A percentile compares a stretch with the other conserved stretches of the same genome.
phyloP scores from a whole-genome alignment of 805 yeast species.

The Candida multigemmis region DNA sequence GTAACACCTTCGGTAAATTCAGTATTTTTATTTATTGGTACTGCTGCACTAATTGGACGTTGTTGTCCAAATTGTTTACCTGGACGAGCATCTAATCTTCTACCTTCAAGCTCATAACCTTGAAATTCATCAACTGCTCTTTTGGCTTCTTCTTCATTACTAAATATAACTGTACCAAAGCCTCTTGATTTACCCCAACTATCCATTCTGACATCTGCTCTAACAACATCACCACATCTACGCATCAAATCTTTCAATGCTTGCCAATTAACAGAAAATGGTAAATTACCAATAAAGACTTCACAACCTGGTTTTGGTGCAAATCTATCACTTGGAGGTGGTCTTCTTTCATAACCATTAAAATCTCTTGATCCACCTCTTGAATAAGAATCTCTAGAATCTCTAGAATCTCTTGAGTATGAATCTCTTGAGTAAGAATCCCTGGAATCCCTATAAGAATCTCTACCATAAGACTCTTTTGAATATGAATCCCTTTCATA shows the following conservation, averaged over 20 bases:
- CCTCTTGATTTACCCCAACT: conserved; percentile 75
- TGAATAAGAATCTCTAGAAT: conserved; percentile 6
- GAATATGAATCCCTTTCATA: conserved; percentile 9
- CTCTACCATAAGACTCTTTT: conserved; percentile 13
- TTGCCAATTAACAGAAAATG: conserved; percentile 77
- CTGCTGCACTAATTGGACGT: conserved; percentile 4
- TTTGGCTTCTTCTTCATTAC: conserved; percentile 56
- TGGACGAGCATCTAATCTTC: conserved; percentile 70
- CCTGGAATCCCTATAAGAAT: conserved; percentile 7
- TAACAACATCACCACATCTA: conserved; percentile 63
- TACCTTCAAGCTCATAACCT: conserved; percentile 67
- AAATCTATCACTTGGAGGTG: conserved; percentile 5
- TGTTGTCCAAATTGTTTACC: conserved; percentile 28
- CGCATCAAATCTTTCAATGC: conserved; percentile 79
- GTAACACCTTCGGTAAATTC: conserved; percentile 60
- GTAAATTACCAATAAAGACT: conserved; percentile 73
- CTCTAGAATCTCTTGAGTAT: background rate
- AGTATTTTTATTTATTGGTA: conserved; percentile 24
- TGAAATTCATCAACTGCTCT: conserved; percentile 63
- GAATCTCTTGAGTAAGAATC: conserved; percentile 1
- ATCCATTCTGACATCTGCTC: conserved; percentile 71
- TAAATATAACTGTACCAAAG: conserved; percentile 72
- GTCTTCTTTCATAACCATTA: conserved; percentile 4
- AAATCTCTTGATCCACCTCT: conserved; percentile 11
- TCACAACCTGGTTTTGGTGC: conserved; percentile 37